Base-by-base conservation (phyloP, 2,329 filamentous ascomycete genomes). In the Penicillium frequentans region DNA sequence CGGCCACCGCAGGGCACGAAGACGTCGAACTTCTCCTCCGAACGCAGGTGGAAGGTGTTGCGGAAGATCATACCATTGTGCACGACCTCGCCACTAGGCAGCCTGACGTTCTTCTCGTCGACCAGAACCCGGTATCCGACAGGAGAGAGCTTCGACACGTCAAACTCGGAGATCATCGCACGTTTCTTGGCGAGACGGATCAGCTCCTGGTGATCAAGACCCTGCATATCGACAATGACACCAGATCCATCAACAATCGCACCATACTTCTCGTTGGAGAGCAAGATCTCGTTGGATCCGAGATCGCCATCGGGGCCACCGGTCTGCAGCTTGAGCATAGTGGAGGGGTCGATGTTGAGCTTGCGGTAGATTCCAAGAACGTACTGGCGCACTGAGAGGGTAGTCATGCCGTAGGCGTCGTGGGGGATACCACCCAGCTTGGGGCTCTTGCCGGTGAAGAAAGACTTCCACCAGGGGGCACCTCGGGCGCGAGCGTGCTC, bases 391-490 rank as follows among this genome's bases (percentile, higher is more conserved):
- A 99, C 93, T 6, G 93, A 97, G 56, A 98, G 79, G 0, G 95
- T 98, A 1, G 95, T 99, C 95, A 99, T 99, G 68, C 95, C 95
- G 71, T 99, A 99, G 42, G 82, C 79, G 74, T 99, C 95, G 76
- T 99, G 95, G 37, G 95, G 95, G 66, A 99, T 99, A 72, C 95
- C 95, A 62, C 95, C 95, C 14, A 99, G 84, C 77, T 90, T 95
- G 52, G 92, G 95, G 66, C 91, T 96, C 84, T 99, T 99, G 70
- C 95, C 95, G 2, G 95, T 99, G 83, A 99, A 99, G 85, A 99
- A 99, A 0, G 95, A 99, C 83, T 99, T 99, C 95, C 95, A 99
- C 91, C 93, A 99, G 27, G 92, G 91, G 5, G 95, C 95, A 46
- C 92, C 92, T 67, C 95, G 88, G 60, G 81, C 80, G 52, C 91